A percentile compares a stretch with the other conserved stretches of the same genome.
These are phyloP conservation scores for Ilex asprella DNA, from an alignment of 257 asterid species.

Conservation along the genomic window DNA sequence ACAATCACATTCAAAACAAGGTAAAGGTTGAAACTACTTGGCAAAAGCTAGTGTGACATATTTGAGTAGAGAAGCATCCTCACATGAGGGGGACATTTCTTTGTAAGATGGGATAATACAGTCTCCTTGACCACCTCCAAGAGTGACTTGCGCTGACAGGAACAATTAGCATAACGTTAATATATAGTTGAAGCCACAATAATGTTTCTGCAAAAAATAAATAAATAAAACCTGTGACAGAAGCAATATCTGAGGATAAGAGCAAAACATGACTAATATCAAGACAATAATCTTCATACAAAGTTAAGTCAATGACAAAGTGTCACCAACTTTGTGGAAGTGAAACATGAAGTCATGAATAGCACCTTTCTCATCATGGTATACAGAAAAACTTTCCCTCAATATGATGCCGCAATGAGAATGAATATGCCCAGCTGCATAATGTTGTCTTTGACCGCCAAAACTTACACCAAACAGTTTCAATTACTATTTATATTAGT, in stretches of 20 bases:
- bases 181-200: slow-evolving; percentile 2
- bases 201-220: slow-evolving; percentile 4
- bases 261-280: background rate
- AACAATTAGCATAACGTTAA: slow-evolving; percentile 13
- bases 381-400: no score
- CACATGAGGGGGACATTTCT: slow-evolving; percentile 92
- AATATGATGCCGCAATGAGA: no score
- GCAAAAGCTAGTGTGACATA: slow-evolving; percentile 4
- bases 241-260: slow-evolving; percentile 4
- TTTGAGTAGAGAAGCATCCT: slow-evolving; percentile 27
- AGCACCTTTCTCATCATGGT: background rate
- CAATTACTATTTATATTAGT: no score
- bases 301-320: background rate
- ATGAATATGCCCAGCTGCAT: no score
- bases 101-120: slow-evolving; percentile 85
- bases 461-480: no score
- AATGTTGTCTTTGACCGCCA: no score
- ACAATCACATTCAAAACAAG: slow-evolving; percentile 15
- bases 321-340: background rate
- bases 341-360: background rate
- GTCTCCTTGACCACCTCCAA: slow-evolving; percentile 97
- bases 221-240: background rate
- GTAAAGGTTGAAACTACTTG: slow-evolving; percentile 7
- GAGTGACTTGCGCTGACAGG: slow-evolving; percentile 72
- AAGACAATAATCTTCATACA: background rate